These are phyloP conservation scores for Colletotrichum abscissum DNA, from an alignment of 2,329 filamentous ascomycete species.

Conservation along the genomic window DNA sequence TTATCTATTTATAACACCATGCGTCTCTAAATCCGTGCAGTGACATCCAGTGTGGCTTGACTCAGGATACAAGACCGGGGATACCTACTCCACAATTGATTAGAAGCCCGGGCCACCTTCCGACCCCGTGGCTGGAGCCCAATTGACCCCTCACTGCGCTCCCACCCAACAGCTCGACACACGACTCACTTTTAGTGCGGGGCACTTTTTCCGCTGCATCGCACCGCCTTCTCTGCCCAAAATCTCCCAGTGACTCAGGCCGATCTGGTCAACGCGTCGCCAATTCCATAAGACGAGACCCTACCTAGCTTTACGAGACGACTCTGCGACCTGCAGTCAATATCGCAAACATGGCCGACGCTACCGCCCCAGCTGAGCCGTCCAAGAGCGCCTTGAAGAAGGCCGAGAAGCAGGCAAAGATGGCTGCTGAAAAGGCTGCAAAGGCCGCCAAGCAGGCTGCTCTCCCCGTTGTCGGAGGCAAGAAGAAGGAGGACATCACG, in stretches of 20 bases:
- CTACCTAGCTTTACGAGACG: constrained; percentile 15
- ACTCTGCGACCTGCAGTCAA: constrained; percentile 22
- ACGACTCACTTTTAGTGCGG: constrained; percentile 35
- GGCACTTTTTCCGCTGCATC: constrained; percentile 34
- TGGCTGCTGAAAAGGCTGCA: constrained; percentile 70
- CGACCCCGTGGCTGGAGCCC: constrained; percentile 25
- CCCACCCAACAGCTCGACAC: constrained; percentile 28
- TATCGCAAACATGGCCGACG: constrained; percentile 37
- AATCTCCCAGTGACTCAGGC: constrained; percentile 34
- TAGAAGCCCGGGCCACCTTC: constrained; percentile 1
- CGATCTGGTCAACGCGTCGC: constrained; percentile 29
- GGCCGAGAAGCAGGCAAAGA: constrained; percentile 72
- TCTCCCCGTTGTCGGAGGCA: constrained; percentile 64
- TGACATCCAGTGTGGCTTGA: background rate
- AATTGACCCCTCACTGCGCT: constrained; percentile 34
- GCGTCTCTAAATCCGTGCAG: too few species aligned
- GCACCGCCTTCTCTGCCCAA: constrained; percentile 33
- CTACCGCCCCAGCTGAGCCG: constrained; percentile 41
- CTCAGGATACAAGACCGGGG: background rate
- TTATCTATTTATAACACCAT: too few species aligned
- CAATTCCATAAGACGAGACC: constrained; percentile 21
- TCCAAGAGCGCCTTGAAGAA: constrained; percentile 75
- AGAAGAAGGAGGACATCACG: constrained; percentile 76
- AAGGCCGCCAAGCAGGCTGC: constrained; percentile 69
- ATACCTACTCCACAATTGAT: background rate